Evolutionary conservation across 2,329 filamentous ascomycete genomes (phyloP), one percentile per base, ranked within the genome.

Genomic region (Basipetospora chlamydospora): DNA sequence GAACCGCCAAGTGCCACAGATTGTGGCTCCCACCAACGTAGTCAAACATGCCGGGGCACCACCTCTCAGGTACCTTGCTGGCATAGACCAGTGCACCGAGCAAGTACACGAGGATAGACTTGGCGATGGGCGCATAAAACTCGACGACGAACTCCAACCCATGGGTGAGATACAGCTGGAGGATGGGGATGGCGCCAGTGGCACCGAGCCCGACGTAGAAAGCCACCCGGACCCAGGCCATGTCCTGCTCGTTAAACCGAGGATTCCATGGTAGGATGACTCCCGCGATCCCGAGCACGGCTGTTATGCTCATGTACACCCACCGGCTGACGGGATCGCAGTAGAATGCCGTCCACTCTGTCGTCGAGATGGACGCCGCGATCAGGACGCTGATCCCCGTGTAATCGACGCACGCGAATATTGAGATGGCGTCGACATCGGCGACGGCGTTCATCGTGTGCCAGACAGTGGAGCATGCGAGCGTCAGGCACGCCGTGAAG

Each of bases 401-500:
- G 60, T 98, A 98, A 57, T 98, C 90, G 41, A 98, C 86, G 55
- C 90, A 98, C 13, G 90, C 90, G 50, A 98, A 96, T 42, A 86
- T 80, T 54, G 93, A 90, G 60, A 98, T 80, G 28, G 93, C 73
- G 15, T 77, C 74, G 49, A 93, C 78, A 46, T 93, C 83, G 13
- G 88, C 86, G 38, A 96, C 92, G 48, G 84, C 85, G 62, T 88
- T 94, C 86, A 98, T 96, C 18, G 90, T 95, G 62, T 98, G 90
- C 90, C 90, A 98, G 52, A 96, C 77, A 44, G 80, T 88, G 43
- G 82, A 92, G 75, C 90, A 98, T 52, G 88, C 76, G 38, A 98
- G 73, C 51, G 88, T 96, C 57, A 96, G 86, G 65, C 79, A 86
- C 31, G 90, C 90, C 33, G 88, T 90, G 51, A 93, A 83, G 64